Evolutionary conservation across 1,284 basidiomycete species (phyloP), one percentile per base, ranked within the genome.

Genomic region (Cryptococcus sp.): DNA sequence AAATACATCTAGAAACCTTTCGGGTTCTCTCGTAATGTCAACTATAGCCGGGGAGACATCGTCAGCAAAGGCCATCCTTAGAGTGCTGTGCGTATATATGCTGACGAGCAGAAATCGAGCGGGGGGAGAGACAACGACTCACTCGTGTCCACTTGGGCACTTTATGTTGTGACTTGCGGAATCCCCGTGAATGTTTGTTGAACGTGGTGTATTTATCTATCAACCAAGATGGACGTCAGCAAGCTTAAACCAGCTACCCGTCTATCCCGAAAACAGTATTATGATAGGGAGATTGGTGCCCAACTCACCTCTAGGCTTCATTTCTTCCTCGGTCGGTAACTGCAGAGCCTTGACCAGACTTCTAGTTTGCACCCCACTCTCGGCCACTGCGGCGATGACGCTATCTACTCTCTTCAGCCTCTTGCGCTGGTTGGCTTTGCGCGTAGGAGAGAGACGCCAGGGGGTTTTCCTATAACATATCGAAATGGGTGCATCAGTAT

Each of bases 121-220:
- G 22, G 27, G 38, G 10, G 42, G 1, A 11, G 1, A 19, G 47
- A 25, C 13, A 13, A 15, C 23, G 11, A 82, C 89, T 63, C 70
- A 93, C 92, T 77, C 90, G 83, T 59, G 93, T 95, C 85, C 88
- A 95, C 75, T 95, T 94, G 20, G 92, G 93, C 30, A 96, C 90
- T 76, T 96, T 96, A 81, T 99, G 95, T 47, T 97, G 90, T 20
- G 90, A 88, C 76, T 99, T 99, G 50, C 95, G 82, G 80, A 94
- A 99, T 5, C 88, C 88, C 42, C 56, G 58, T 60, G 78, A 81
- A 7, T 85, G 86, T 20, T 85, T 83, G 54, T 85, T 87, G 79
- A 94, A 99, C 19, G 90, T 86, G 0, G 94, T 97, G 81, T 98
- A 99, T 80, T 99, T 99, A 82, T 99, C 94, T 78, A 83, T 84